Evolutionary conservation across 176 grass and related monocot species (phyloP).

Genomic region (Oryza longistaminata): DNA sequence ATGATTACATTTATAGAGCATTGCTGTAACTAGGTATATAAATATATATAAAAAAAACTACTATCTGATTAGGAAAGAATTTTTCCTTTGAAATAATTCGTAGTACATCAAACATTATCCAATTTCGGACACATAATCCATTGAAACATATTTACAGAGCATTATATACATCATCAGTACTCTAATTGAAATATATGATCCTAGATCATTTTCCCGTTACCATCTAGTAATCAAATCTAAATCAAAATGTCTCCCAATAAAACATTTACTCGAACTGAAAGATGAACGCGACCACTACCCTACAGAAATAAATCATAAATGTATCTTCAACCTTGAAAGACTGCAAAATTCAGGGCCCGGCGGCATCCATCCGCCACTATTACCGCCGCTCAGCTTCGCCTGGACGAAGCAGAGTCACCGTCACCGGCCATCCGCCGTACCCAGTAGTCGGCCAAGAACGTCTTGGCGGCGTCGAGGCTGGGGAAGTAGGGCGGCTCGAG

Average conservation of each 20-base stretch:
- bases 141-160: neutral
- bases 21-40: neutral
- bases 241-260: neutral
- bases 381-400: conserved; percentile 28
- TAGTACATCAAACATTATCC: neutral
- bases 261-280: neutral
- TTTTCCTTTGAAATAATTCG: neutral
- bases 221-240: neutral
- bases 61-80: neutral
- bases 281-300: too few relatives aligned
- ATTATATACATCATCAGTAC: neutral
- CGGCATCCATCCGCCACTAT: neutral
- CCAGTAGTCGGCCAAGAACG: conserved; percentile 92
- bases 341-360: neutral
- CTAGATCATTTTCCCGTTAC: neutral
- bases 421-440: conserved; percentile 34
- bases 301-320: neutral
- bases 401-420: conserved; percentile 33
- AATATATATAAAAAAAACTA: neutral
- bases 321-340: neutral
- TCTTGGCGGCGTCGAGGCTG: conserved; percentile 92
- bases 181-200: neutral
- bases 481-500: conserved; percentile 91
- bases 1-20: neutral
- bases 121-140: neutral